Conservation (phyloP, 305 asterid genomes). For the Plantago coronopus region DNA sequence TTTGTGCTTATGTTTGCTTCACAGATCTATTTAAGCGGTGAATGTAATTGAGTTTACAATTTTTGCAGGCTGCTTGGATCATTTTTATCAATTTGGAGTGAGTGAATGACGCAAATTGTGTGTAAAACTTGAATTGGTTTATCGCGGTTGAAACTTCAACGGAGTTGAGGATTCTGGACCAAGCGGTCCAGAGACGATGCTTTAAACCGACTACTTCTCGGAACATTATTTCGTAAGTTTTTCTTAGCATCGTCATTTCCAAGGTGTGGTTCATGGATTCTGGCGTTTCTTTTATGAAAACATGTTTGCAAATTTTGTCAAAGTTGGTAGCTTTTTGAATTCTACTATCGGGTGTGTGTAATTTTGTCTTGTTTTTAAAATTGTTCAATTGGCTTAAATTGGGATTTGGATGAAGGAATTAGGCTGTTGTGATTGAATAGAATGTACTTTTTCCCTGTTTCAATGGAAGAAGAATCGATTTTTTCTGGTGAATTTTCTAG, state of each 20-base stretch:
- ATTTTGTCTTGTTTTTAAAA: neutral
- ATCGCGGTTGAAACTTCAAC: constrained; percentile 28
- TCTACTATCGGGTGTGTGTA: constrained; percentile 15
- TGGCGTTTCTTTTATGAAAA: neutral
- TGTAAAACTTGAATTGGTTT: constrained; percentile 11
- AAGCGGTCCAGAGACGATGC: constrained; percentile 79
- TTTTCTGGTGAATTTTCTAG: neutral
- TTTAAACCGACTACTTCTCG: constrained; percentile 43
- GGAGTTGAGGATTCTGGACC: constrained; percentile 40
- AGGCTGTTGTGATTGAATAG: neutral
- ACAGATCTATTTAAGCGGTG: constrained; percentile 43
- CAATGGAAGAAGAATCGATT: neutral
- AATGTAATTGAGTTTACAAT: constrained; percentile 29
- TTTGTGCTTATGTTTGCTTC: constrained; percentile 28
- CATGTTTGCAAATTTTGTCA: constrained; percentile 8
- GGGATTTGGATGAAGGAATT: neutral
- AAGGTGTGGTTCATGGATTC: no score
- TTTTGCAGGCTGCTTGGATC: constrained; percentile 27
- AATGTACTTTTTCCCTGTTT: neutral
- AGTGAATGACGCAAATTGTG: constrained; percentile 34
- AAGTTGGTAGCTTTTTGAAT: neutral
- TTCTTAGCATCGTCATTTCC: no score
- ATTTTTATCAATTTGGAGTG: constrained; percentile 28
- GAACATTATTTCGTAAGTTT: constrained; percentile 45
- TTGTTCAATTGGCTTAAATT: neutral